Percentiles rank a stretch among this genome's conserved stretches.
Evolutionary conservation across 257 asterid genomes (phyloP).

Genomic region (Nyctanthes arbortristis): DNA sequence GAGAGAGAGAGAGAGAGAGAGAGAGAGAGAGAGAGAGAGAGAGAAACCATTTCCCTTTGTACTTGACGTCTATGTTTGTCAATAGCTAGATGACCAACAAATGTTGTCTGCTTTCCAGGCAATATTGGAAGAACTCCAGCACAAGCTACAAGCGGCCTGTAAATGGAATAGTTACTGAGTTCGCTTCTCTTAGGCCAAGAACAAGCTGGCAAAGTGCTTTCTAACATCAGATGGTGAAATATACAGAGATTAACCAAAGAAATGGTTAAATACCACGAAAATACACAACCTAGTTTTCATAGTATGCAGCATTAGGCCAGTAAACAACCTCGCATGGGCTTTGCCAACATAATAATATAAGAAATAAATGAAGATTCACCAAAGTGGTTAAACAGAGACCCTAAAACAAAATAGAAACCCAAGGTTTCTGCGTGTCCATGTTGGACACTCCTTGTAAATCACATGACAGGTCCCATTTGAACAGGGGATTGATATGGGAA

Average conservation of each 20-base stretch:
- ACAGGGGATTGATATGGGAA: no score
- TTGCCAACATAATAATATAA: no score
- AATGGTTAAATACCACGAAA: not conserved
- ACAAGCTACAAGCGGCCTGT: conserved; percentile 68
- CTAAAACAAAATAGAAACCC: no score
- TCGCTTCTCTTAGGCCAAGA: conserved; percentile 3
- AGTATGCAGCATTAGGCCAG: no score
- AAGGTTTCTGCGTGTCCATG: no score
- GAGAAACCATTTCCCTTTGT: conserved; percentile 55
- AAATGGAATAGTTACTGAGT: conserved; percentile 21
- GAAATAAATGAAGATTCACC: no score
- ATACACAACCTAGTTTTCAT: not conserved
- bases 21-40: conserved; percentile 22
- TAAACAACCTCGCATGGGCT: no score
- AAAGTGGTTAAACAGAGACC: no score
- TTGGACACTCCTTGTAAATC: no score
- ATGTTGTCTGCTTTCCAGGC: conserved; percentile 32
- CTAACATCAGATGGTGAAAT: not conserved
- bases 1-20: no score
- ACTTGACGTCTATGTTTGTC: conserved; percentile 52
- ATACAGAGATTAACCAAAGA: not conserved
- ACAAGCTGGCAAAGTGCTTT: conserved; percentile 7
- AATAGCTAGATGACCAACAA: conserved; percentile 65
- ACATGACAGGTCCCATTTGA: no score
- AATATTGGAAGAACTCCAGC: conserved; percentile 40